phyloP scores from a whole-genome alignment of 352 stramenopile species.

The Thalassiosira livingstoniorum region DNA sequence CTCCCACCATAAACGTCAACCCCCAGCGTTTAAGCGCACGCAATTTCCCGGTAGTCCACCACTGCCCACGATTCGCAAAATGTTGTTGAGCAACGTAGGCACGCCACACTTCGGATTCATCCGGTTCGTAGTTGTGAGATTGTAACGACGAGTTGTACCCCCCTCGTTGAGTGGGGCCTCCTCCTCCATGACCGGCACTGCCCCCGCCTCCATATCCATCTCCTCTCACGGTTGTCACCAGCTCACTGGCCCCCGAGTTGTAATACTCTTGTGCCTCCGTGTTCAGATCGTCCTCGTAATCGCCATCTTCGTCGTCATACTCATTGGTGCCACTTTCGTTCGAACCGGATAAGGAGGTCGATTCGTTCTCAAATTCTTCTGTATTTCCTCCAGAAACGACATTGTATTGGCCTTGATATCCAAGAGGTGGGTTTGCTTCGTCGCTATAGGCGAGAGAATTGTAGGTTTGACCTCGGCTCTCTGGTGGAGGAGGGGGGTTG shows the following conservation, averaged over 20 bases:
- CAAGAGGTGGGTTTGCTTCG: too few species aligned
- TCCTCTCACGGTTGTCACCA: conserved; percentile 63
- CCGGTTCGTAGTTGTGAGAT: conserved; percentile 88
- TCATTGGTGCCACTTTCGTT: not conserved
- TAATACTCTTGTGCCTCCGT: conserved; percentile 55
- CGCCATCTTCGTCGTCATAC: not conserved
- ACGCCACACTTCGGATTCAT: conserved; percentile 88
- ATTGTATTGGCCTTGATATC: too few species aligned
- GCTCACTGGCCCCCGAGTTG: conserved; percentile 44
- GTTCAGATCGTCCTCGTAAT: conserved; percentile 45
- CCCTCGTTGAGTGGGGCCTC: not conserved
- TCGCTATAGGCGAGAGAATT: too few species aligned
- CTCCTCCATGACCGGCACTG: not conserved
- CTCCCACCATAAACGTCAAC: conserved; percentile 94
- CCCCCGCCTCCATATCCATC: conserved; percentile 79
- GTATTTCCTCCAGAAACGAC: too few species aligned
- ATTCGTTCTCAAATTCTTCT: too few species aligned
- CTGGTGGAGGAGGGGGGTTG: too few species aligned
- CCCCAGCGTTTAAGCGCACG: conserved; percentile 90
- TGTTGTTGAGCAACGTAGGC: conserved; percentile 86
- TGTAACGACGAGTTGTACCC: conserved; percentile 54
- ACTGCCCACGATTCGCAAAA: conserved; percentile 85
- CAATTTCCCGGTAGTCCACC: conserved; percentile 88
- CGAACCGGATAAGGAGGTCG: too few species aligned
- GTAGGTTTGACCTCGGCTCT: too few species aligned